Evolutionary conservation across 106 monocot genomes (phyloP), one percentile per base, ranked within the genome.

Genomic region (Acanthochlamys bracteata): DNA sequence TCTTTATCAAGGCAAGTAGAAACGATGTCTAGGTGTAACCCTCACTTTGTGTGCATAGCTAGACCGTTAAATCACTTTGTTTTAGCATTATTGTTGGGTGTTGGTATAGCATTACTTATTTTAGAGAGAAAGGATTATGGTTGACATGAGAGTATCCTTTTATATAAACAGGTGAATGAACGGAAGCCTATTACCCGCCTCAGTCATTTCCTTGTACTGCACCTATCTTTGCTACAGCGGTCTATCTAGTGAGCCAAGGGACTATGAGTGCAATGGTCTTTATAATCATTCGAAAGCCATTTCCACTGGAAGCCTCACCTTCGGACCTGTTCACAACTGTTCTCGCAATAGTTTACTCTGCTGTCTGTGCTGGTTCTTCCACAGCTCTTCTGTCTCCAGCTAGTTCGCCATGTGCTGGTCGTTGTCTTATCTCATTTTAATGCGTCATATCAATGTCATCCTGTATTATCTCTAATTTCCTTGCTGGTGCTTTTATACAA

Each of bases 311-410:
- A 99, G 98, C 57, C 66, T 92, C 24, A 79, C 92, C 7, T 41
- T 99, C 21, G n/a, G 98, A 92, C 14, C 65, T 99, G 63, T 47
- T 88, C 11, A 99, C 88, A n/a, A 99, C 98, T 41, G 81, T 99
- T 52, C 85, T 99, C 42, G 89, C 92, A 26, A 88, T 99, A 43
- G 89, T 99, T 27, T 99, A 99, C 64, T 99, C 98, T 66, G 98
- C 98, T n/a, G 92, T 99, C 41, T 88, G 98, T 53, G 98, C 98
- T 53, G 98, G 98, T 45, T 99, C 98, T 69, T 99, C 98, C 8
- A 92, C 88, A 26, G 74, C 89, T 53, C 64, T 99, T 22, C 70
- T 99, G 64, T 92, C 98, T 4, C 79, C 85, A 0, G 85, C 98
- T 8, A 71, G 71, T 61, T 99, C 98, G 49, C 92, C 98, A 10